phyloP scores from a whole-genome alignment of 306 rosid species.

The Cajanus cajan region DNA sequence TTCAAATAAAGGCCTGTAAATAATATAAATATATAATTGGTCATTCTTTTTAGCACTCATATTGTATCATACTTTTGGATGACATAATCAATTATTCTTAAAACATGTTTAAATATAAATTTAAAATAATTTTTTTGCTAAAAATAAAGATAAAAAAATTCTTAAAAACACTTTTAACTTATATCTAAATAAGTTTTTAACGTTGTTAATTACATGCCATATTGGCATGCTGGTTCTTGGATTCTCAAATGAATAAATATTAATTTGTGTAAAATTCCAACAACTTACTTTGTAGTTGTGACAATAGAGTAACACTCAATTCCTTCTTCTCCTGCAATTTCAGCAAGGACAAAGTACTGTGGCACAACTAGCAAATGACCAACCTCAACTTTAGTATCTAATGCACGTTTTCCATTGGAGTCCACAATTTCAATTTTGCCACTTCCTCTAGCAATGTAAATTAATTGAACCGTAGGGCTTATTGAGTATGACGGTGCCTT shows the following conservation, averaged over 20 bases:
- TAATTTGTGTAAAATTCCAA: background rate
- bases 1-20: constrained; percentile 50
- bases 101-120: too few relatives aligned
- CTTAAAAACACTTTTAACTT: too few relatives aligned
- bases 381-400: constrained; percentile 46
- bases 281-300: constrained; percentile 43
- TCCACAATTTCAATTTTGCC: constrained; percentile 60
- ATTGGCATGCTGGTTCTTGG: background rate
- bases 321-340: constrained; percentile 52
- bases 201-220: background rate
- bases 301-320: constrained; percentile 48
- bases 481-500: constrained; percentile 40
- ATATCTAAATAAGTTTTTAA: too few relatives aligned
- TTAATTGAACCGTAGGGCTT: constrained; percentile 38
- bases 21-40: background rate
- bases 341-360: constrained; percentile 43
- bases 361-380: constrained; percentile 67
- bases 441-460: constrained; percentile 50
- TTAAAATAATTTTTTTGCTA: too few relatives aligned
- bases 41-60: background rate
- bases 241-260: background rate
- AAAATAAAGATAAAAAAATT: too few relatives aligned
- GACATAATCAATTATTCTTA: background rate
- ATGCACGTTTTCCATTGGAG: constrained; percentile 29
- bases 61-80: background rate